Evolutionary conservation across 1,139 yeast genomes (phyloP), one percentile per base, ranked within the genome.

Genomic region (Geotrichum cucujoidarum): DNA sequence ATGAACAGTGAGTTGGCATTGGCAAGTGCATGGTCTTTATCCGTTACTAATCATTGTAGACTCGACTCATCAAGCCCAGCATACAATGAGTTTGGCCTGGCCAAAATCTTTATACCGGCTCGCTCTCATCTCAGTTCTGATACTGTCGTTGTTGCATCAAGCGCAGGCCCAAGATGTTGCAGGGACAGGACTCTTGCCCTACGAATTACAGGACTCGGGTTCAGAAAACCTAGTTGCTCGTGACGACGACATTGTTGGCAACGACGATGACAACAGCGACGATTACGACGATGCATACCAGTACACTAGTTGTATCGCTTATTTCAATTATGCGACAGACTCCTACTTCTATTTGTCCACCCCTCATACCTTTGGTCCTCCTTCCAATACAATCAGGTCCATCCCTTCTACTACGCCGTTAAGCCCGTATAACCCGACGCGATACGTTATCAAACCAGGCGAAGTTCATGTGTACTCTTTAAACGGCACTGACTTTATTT

Each of bases 371-470:
- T 25, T 36, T 7, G 46, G 44, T 10, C 49, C 49, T 6, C 49
- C 49, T 5, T 42, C 46, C 16, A 30, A 16, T 10, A 30, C 46
- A 8, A 25, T 47, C 8, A 27, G n/a, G 14, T n/a, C 17, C 13
- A 37, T 41, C 8, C 30, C 46, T 7, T 22, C 40, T 8, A 37
- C 58, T 17, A 57, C 63, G 0, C 56, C 58, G 1, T 49, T 61
- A 5, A 36, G 36, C 6, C 53, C 57, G 21, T 46, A 48, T n/a
- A 47, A 48, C 10, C 57, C 63, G 1, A 45, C 57, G 5, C 44
- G 63, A 30, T 61, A 51, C 33, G 51, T 55, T n/a, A 46, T 65
- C 17, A 44, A 52, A 7, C 55, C 67, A 2, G 63, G 63, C n/a
- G 59, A 61, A 20, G 50, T 54, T 7, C 63, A 60, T 36, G 52